phyloP scores from a whole-genome alignment of 1,284 basidiomycete species.

The Amanita bisporigera region DNA sequence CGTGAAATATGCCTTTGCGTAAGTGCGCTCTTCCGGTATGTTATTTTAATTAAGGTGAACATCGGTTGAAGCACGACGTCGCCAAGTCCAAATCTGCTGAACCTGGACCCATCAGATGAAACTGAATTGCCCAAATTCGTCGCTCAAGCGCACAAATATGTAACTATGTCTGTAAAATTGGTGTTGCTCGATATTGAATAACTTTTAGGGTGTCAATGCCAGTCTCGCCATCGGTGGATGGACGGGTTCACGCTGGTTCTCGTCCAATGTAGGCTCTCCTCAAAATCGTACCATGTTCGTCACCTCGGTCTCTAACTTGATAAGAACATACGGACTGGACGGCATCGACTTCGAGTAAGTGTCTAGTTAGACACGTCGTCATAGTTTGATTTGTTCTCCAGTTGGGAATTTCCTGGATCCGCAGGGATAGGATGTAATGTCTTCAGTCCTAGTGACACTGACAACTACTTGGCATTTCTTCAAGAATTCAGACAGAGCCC shows the following conservation, averaged over 20 bases:
- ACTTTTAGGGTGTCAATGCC: conserved; percentile 65
- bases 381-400: conserved; percentile 37
- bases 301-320: conserved; percentile 64
- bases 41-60: background rate
- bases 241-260: conserved; percentile 83
- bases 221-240: conserved; percentile 87
- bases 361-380: background rate
- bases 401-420: conserved; percentile 87
- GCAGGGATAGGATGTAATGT: conserved; percentile 78
- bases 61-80: conserved; percentile 51
- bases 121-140: conserved; percentile 58
- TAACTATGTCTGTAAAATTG: conserved; percentile 27
- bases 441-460: conserved; percentile 66
- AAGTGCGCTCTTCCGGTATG: conserved; percentile 33
- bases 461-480: conserved; percentile 77
- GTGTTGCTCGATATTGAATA: conserved; percentile 2
- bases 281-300: conserved; percentile 71
- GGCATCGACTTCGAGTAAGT: conserved; percentile 88
- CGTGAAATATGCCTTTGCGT: conserved; percentile 70
- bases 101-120: conserved; percentile 50
- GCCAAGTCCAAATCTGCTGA: conserved; percentile 49
- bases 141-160: conserved; percentile 57
- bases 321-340: conserved; percentile 70
- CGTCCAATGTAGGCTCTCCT: conserved; percentile 66
- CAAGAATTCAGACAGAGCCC: conserved; percentile 70